Percentiles rank a stretch among this genome's conserved stretches.
These are phyloP conservation scores for Coemansia sp. DNA, from an alignment of 192 early-diverging fungal genomes.

Conservation along the genomic window DNA sequence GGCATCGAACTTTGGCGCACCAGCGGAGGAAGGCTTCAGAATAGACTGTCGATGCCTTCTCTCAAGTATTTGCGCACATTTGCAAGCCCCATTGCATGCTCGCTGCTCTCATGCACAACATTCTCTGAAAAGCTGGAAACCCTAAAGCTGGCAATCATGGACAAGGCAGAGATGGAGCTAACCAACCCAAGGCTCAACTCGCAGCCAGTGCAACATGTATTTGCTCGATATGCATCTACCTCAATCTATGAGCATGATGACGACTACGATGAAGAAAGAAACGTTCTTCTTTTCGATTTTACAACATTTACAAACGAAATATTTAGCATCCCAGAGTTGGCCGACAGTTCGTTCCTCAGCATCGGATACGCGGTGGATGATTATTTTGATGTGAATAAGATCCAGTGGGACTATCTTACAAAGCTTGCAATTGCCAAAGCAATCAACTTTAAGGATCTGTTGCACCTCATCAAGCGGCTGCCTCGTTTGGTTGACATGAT, in stretches of 20 bases:
- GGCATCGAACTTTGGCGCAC: not conserved
- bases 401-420: slow-evolving; percentile 2
- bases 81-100: slow-evolving; percentile 3
- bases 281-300: not conserved
- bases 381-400: slow-evolving; percentile 2
- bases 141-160: not conserved
- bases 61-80: slow-evolving; percentile 3
- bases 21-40: not conserved
- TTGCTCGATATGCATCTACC: not conserved
- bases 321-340: slow-evolving; percentile 5
- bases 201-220: not conserved
- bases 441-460: not conserved
- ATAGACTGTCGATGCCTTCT: not conserved
- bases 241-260: not conserved
- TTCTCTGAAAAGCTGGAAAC: not conserved
- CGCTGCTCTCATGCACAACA: not conserved
- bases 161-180: slow-evolving; percentile 4
- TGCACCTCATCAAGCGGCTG: not conserved
- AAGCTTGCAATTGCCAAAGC: not conserved
- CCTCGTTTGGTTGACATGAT: not conserved
- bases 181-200: not conserved
- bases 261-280: not conserved
- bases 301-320: slow-evolving; percentile 6
- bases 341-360: not conserved
- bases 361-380: not conserved